Evolutionary conservation across 768 basidiomycete genomes (phyloP).

Genomic region (Termitomyces sp.): DNA sequence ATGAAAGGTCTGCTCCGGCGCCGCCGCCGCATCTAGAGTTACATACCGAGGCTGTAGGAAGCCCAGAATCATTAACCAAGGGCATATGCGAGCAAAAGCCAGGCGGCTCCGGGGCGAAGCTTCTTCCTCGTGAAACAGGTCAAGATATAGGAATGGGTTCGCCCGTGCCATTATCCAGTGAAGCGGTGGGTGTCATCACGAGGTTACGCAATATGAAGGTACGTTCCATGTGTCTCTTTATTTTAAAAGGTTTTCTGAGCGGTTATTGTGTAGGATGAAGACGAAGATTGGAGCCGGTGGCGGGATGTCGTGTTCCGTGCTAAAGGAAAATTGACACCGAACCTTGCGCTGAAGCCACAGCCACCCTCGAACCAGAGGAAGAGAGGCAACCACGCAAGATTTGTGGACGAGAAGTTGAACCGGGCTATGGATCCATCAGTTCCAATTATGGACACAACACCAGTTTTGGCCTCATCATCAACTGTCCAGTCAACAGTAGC

Average conservation of each 20-base stretch:
- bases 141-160: conserved; percentile 87
- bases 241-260: not conserved
- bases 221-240: conserved; percentile 7
- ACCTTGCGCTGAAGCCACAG: conserved; percentile 43
- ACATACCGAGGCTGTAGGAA: conserved; percentile 34
- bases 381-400: conserved; percentile 52
- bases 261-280: conserved; percentile 56
- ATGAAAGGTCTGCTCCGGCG: conserved; percentile 59
- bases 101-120: conserved; percentile 26
- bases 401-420: conserved; percentile 24
- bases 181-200: conserved; percentile 78
- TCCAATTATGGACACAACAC: not conserved
- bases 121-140: conserved; percentile 81
- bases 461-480: conserved; percentile 7
- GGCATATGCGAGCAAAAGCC: conserved; percentile 9
- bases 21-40: conserved; percentile 47
- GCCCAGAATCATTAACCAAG: conserved; percentile 42
- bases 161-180: conserved; percentile 71
- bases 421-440: conserved; percentile 9
- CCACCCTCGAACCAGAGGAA: conserved; percentile 60
- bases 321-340: conserved; percentile 55
- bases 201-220: conserved; percentile 82
- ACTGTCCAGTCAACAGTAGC: conserved; percentile 3
- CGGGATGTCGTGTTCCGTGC: conserved; percentile 80
- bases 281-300: conserved; percentile 88